These are phyloP conservation scores for Westerdykella ornata DNA, from an alignment of 2,329 filamentous ascomycete genomes.

Conservation along the genomic window DNA sequence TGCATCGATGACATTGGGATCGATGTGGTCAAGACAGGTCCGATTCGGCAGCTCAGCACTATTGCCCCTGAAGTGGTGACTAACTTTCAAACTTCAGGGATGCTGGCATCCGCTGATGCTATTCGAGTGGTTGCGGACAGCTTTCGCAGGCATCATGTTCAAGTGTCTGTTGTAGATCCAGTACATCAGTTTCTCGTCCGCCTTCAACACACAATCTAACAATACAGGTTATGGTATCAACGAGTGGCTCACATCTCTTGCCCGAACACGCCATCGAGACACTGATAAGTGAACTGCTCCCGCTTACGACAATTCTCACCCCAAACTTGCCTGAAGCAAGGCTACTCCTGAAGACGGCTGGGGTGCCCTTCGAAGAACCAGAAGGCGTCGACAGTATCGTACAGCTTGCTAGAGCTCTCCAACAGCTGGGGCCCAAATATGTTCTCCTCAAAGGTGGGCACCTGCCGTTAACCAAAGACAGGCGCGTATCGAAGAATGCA, in stretches of 20 bases:
- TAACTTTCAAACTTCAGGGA: slow-evolving; percentile 49
- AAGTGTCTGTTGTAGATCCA: slow-evolving; percentile 64
- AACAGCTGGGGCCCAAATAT: slow-evolving; percentile 64
- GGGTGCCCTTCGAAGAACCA: slow-evolving; percentile 43
- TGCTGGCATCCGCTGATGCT: slow-evolving; percentile 69
- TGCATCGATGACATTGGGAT: slow-evolving; percentile 77
- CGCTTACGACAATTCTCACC: slow-evolving; percentile 61
- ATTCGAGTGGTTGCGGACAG: slow-evolving; percentile 62
- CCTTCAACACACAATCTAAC: background rate
- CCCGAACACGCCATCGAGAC: slow-evolving; percentile 57
- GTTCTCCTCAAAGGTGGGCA: slow-evolving; percentile 90
- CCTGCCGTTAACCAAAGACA: slow-evolving; percentile 63
- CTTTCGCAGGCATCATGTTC: slow-evolving; percentile 52
- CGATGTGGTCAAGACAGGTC: slow-evolving; percentile 89
- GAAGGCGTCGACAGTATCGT: slow-evolving; percentile 60
- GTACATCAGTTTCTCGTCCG: slow-evolving; percentile 43
- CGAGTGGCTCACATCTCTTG: slow-evolving; percentile 65
- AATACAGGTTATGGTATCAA: slow-evolving; percentile 80
- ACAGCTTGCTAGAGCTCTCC: slow-evolving; percentile 58
- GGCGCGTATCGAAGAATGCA: slow-evolving; percentile 51
- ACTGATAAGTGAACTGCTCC: slow-evolving; percentile 56
- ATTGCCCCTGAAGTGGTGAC: background rate
- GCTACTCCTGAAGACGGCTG: slow-evolving; percentile 54
- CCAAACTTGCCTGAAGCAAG: slow-evolving; percentile 72
- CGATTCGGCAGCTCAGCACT: slow-evolving; percentile 4